Evolutionary conservation across 1,284 basidiomycete species (phyloP), one percentile per base, ranked within the genome.

Genomic region (Waitea zeae): DNA sequence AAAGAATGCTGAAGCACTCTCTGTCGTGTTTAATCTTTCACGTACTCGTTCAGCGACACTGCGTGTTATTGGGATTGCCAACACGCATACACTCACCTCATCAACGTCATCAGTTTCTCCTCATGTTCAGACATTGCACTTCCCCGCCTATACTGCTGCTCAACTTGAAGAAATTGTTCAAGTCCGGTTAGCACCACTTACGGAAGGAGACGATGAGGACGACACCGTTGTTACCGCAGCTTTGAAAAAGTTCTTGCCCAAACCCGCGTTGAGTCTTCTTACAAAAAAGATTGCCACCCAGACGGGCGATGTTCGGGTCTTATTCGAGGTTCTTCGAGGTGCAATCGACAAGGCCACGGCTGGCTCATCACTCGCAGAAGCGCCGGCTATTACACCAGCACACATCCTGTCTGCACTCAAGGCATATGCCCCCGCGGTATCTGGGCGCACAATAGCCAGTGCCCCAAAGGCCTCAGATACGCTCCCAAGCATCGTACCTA

Each of bases 61-160:
- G 33, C 68, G 79, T 30, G 54, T 80, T 28, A 70, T 86, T 41
- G 80, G 76, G 33, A 84, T 86, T 45, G 81, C 81, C 19, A 86
- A 86, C 42, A 83, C 79, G 0, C 81, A 86, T 46, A 84, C 81
- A 3, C 66, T 86, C 11, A 72, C 76, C 2, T 63, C 72, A 2
- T 58, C 64, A 0, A 52, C 59, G 1, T 57, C 62, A 15, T 41
- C 49, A 2, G 47, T 58, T 11, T 51, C 22, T 7, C 29, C 6
- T 15, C 29, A 15, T 14, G 64, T 77, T 15, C 52, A 57, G 30
- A 86, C 82, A 1, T 52, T 82, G 26, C 80, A 86, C 47, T 84
- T 86, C 44, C 56, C 71, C 11, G 76, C 82, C 0, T 86, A 86
- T 45, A 70, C 70, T 1, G 62, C 79, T 4, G 44, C 60, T 11